Evolutionary conservation across 306 rosid species (phyloP).

Genomic region (Glycine tomentella): DNA sequence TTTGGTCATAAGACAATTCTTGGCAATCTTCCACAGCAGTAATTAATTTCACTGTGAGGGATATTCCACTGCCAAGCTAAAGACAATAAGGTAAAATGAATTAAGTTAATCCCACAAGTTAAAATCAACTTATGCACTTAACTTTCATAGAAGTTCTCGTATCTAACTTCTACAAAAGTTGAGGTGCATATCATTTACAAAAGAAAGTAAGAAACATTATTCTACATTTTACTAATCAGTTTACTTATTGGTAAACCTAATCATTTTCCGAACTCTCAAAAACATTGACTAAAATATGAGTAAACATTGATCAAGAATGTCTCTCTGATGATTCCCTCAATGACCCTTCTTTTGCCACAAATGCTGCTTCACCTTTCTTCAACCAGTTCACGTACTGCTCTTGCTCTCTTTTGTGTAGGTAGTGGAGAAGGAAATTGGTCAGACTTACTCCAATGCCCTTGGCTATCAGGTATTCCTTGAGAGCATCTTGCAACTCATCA

Average conservation of each 20-base stretch:
- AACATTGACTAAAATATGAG: not conserved
- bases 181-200: not conserved
- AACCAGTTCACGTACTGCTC: slow-evolving; percentile 81
- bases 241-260: slow-evolving; percentile 13
- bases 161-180: not conserved
- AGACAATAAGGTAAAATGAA: no score
- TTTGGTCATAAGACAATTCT: no score
- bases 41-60: no score
- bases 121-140: not conserved
- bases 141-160: not conserved
- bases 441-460: slow-evolving; percentile 72
- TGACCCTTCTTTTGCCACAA: slow-evolving; percentile 49
- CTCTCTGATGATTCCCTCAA: slow-evolving; percentile 2
- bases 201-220: not conserved
- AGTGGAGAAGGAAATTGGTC: slow-evolving; percentile 69
- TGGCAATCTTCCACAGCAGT: no score
- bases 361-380: slow-evolving; percentile 61
- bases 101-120: no score
- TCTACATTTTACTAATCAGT: slow-evolving; percentile 15
- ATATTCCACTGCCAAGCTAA: no score
- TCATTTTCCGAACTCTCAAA: not conserved
- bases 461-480: slow-evolving; percentile 65
- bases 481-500: slow-evolving; percentile 52
- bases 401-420: slow-evolving; percentile 74
- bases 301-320: slow-evolving; percentile 23